Percentiles rank a stretch among this genome's conserved stretches.
These are phyloP conservation scores for Apiospora saccharicola DNA, from an alignment of 2,329 filamentous ascomycete genomes.

Conservation along the genomic window DNA sequence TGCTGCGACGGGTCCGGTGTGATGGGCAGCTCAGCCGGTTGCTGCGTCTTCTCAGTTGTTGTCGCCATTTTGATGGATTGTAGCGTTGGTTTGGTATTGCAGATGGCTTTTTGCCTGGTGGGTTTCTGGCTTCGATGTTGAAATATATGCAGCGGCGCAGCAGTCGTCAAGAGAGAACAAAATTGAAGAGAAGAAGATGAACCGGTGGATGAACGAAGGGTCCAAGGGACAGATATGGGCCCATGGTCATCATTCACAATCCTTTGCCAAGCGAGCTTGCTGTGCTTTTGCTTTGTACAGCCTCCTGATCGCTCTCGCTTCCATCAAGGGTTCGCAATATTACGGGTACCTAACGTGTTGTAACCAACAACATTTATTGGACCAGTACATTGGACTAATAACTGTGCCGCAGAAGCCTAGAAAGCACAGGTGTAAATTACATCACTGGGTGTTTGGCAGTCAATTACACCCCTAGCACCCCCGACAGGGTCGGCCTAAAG, in stretches of 20 bases:
- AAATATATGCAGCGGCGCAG: neutral
- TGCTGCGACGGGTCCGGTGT: conserved; percentile 4
- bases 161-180: neutral
- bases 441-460: too few relatives aligned
- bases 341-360: neutral
- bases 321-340: neutral
- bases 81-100: neutral
- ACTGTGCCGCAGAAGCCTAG: neutral
- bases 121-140: neutral
- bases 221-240: neutral
- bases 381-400: too few relatives aligned
- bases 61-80: neutral
- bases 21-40: neutral
- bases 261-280: neutral
- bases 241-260: neutral
- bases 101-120: neutral
- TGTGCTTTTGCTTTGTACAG: neutral
- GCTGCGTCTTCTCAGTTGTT: neutral
- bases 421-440: too few relatives aligned
- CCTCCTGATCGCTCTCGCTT: conserved; percentile 11
- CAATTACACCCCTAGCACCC: too few relatives aligned
- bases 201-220: neutral
- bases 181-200: neutral
- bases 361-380: neutral
- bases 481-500: neutral